Evolutionary conservation across 1,284 basidiomycete genomes (phyloP).

Genomic region (Rhodotorula sp.): DNA sequence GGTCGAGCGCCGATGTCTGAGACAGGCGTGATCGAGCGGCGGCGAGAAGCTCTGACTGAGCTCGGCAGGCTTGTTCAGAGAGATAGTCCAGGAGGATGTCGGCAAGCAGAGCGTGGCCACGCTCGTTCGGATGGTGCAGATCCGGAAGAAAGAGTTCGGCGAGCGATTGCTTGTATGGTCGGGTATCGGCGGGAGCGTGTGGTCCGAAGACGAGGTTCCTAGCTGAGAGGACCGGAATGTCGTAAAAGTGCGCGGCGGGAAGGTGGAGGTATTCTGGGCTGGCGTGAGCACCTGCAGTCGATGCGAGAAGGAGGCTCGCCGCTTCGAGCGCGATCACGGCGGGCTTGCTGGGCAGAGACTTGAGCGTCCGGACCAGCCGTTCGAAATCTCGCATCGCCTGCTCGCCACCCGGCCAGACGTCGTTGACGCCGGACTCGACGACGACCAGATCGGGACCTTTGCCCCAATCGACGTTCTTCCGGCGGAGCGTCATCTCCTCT

Average conservation of each 20-base stretch:
- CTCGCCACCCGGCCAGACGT: slow-evolving; percentile 34
- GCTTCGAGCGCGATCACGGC: slow-evolving; percentile 39
- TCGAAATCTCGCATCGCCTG: slow-evolving; percentile 36
- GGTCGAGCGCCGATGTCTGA: background rate
- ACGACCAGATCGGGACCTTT: slow-evolving; percentile 39
- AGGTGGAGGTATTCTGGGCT: slow-evolving; percentile 39
- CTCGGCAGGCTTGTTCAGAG: slow-evolving; percentile 76
- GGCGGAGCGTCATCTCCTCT: slow-evolving; percentile 30
- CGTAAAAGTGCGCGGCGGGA: slow-evolving; percentile 38
- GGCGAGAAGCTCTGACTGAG: slow-evolving; percentile 12
- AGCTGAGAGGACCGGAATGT: slow-evolving; percentile 38
- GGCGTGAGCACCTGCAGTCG: slow-evolving; percentile 10
- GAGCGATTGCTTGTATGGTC: background rate
- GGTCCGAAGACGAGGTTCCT: slow-evolving; percentile 35
- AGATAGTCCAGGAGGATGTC: slow-evolving; percentile 83
- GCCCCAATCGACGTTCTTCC: slow-evolving; percentile 31
- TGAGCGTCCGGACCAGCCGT: slow-evolving; percentile 21
- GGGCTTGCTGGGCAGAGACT: slow-evolving; percentile 32
- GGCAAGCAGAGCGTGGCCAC: slow-evolving; percentile 76
- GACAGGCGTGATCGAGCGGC: background rate
- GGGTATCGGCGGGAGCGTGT: slow-evolving; percentile 1
- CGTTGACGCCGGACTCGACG: slow-evolving; percentile 41
- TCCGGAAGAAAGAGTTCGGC: slow-evolving; percentile 65
- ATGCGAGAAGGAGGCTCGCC: slow-evolving; percentile 31
- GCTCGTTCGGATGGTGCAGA: slow-evolving; percentile 69